Evolutionary conservation across 2,329 filamentous ascomycete species (phyloP), one percentile per base, ranked within the genome.

Genomic region (Colletotrichum sp.): DNA sequence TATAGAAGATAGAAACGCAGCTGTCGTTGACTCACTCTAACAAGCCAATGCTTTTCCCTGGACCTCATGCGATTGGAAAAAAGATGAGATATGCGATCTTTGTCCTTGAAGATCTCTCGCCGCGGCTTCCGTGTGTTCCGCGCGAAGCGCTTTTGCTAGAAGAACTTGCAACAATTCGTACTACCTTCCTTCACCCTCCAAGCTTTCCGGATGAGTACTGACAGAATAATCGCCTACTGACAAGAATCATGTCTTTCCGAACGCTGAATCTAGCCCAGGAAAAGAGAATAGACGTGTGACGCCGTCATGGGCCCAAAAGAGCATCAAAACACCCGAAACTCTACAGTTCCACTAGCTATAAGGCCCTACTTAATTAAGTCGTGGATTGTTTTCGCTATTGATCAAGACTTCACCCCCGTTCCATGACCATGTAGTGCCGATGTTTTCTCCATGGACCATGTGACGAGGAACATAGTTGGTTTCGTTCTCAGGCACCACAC

Each of bases 351-450:
- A 36, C 34, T 16, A 36, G 6, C 13, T 1, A 36, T 36, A 13
- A 36, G 34, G 34, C 34, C 34, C 34, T 36, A 4, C 13, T 36
- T 48, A 2, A 2, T 11, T 6, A 48, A 22, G 0, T 13, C n/a
- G 11, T 48, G 1, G n/a, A 2, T 22, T 7, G n/a, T 7, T 12
- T 13, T 13, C 11, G 11, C 44, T 13, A 22, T 8, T 22, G 11
- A 22, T 8, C 6, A 22, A 52, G 44, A 8, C n/a, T 52, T 22
- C 6, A 2, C 0, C 4, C 19, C 44, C 0, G 2, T 22, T 22
- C 4, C 11, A 13, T 52, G 0, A 22, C n/a, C 44, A 22, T 8
- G 0, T 2, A 4, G n/a, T 22, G 6, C 1, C n/a, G 11, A 22
- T 52, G 12, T 22, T 11, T 5, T 52, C 39, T 13, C n/a, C 4